Evolutionary conservation across 176 grass and related monocot species (phyloP).

Genomic region (Carex parvula): DNA sequence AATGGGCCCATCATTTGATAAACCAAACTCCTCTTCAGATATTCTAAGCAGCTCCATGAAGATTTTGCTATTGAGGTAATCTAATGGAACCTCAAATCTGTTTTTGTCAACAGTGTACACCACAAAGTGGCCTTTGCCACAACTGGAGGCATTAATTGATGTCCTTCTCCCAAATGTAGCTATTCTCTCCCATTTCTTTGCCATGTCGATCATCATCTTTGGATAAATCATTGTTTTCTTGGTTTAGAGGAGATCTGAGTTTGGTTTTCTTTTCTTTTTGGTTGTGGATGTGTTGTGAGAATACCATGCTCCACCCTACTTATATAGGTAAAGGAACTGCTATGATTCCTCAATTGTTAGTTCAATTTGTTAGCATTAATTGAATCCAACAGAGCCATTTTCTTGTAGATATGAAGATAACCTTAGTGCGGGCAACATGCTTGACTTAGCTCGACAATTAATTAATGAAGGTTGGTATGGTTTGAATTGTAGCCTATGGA

Average conservation of each 20-base stretch:
- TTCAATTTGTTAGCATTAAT: not conserved
- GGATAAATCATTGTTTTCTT: conserved; percentile 13
- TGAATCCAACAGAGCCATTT: not conserved
- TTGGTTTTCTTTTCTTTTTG: not conserved
- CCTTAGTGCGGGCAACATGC: conserved; percentile 1
- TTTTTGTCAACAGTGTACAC: conserved; percentile 36
- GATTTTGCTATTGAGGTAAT: conserved; percentile 33
- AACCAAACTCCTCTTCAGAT: conserved; percentile 44
- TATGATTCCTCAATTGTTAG: not conserved
- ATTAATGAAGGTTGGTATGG: conserved; percentile 8
- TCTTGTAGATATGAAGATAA: not conserved
- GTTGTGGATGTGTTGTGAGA: not conserved
- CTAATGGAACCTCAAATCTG: conserved; percentile 40
- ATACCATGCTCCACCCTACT: not conserved
- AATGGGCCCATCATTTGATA: conserved; percentile 42
- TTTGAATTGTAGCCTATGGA: not conserved
- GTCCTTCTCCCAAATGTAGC: conserved; percentile 20
- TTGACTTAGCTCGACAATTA: not conserved
- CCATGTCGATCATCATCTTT: not conserved
- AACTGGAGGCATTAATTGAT: not conserved
- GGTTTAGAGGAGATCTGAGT: not conserved
- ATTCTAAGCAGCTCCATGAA: conserved; percentile 36
- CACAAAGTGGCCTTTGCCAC: conserved; percentile 40
- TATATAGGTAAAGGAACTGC: conserved; percentile 9
- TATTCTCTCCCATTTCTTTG: conserved; percentile 2